These are phyloP conservation scores for Didymella lethalis DNA, from an alignment of 2,329 filamentous ascomycete genomes.

Conservation along the genomic window DNA sequence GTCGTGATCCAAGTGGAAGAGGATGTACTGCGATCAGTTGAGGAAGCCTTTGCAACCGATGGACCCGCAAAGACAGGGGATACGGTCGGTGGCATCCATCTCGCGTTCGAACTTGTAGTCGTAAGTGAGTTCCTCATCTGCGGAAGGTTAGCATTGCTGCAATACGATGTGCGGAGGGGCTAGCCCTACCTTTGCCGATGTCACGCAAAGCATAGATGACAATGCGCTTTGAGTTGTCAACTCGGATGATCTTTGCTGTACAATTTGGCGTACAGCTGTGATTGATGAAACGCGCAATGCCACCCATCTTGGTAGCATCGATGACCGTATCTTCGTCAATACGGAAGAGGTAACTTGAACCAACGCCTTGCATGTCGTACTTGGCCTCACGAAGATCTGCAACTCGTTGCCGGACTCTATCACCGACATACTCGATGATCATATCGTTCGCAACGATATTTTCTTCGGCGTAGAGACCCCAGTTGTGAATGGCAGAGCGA, in stretches of 20 bases:
- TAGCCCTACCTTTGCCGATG: slow-evolving; percentile 85
- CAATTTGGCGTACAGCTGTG: slow-evolving; percentile 98
- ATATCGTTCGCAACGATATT: slow-evolving; percentile 97
- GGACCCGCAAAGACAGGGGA: slow-evolving; percentile 96
- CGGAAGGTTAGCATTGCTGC: slow-evolving; percentile 34
- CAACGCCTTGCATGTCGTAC: slow-evolving; percentile 95
- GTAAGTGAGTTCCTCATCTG: slow-evolving; percentile 98
- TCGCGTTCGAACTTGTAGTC: slow-evolving; percentile 99
- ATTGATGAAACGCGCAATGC: slow-evolving; percentile 98
- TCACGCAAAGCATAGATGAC: slow-evolving; percentile 98
- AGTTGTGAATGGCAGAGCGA: slow-evolving; percentile 96
- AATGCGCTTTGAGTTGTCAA: slow-evolving; percentile 96
- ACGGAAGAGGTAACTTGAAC: slow-evolving; percentile 95
- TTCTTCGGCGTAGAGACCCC: slow-evolving; percentile 97
- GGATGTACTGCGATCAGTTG: slow-evolving; percentile 67
- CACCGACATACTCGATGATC: slow-evolving; percentile 99
- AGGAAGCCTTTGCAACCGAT: slow-evolving; percentile 98
- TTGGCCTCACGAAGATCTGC: slow-evolving; percentile 93
- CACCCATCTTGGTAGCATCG: slow-evolving; percentile 97
- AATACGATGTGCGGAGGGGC: slow-evolving; percentile 6
- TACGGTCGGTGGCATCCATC: slow-evolving; percentile 91
- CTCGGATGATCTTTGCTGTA: slow-evolving; percentile 99
- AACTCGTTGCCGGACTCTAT: slow-evolving; percentile 95
- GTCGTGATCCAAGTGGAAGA: background rate
- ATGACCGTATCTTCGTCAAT: slow-evolving; percentile 98